Base-by-base conservation (phyloP, 2,329 filamentous ascomycete genomes). In the Trichoderma polysporum region DNA sequence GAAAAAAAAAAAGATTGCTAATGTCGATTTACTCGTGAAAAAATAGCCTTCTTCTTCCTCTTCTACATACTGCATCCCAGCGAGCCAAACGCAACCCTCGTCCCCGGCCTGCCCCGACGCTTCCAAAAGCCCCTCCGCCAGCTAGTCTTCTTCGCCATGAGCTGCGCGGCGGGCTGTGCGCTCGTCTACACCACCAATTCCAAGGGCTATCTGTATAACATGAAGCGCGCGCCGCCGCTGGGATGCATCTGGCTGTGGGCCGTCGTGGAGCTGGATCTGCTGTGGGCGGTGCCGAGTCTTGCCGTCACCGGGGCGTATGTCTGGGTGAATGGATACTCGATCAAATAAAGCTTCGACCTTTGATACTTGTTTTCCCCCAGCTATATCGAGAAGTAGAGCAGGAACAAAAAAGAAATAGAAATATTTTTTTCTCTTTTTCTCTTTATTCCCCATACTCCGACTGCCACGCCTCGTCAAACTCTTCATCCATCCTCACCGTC, bases 211-310 rank as follows among this genome's bases (percentile, higher is more conserved):
- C 88, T 96, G 72, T 91, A 91, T 7, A 89, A 97, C 22, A 94
- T 98, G 92, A 96, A 97, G 81, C 89, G 88, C 70, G 91, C 93
- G 0, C 95, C 95, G n/a, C 89, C 93, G 5, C 77, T 97, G 15
- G 95, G 93, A 0, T 94, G 92, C 47, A 78, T 98, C 19, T 98
- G 94, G 94, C 86, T 98, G 4, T 98, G 94, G 93, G 88, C 91
- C 35, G 90, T 98, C 25, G 85, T 98, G 54, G 95, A 99, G 80
- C 85, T 97, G 79, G 85, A 92, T 65, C 81, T 97, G 47, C 74
- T 83, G 0, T 88, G 86, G 73, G 91, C 91, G 0, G 80, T 90
- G 1, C 71, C 78, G 13, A 90, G 87, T 70, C 75, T 90, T 39
- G 75, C 77, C 3, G 70, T 79, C 1, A 79, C 82, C 1, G 81